Base-by-base conservation (phyloP, 257 asterid genomes). In the Cynanchum wilfordii region DNA sequence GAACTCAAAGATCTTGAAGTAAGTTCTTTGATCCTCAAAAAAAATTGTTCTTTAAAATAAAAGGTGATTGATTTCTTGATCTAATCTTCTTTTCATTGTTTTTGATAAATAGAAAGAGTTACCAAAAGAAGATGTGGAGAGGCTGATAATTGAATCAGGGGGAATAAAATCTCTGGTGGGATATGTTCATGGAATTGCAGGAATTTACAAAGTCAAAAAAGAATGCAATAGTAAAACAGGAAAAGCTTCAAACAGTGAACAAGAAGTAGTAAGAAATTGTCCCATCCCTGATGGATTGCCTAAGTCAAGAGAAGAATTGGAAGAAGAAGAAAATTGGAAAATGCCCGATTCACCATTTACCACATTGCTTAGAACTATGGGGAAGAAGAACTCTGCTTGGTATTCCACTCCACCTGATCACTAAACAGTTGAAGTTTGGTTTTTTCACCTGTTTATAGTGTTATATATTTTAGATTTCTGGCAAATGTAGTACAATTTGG, bases 1-100 rank as follows among this genome's bases (percentile, higher is more conserved):
- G 97, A 95, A 75, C 98, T 95, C 79, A 85, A 92, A 82, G 91
- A 95, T 59, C 97, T 95, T 68, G 94, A 92, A 84, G 99, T 95
- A 83, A 87, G 89, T 85, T 57, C 10, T 52, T 40, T 66, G 2
- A 38, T 36, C 29, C n/a, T 30, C 3, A 59, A 20, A 5, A 62
- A 5, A 62, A 42, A 42, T 8, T 33, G 5, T 33, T 33, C 38
- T 33, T 33, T 33, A 33, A 33, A 33, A 33, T 33, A 33, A 3
- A 33, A 2, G 38, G 1, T 1, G 2, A 1, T 30, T 30, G 64
- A 68, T 75, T 25, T 49, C 20, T 25, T 55, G 1, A 33, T 63
- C 47, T 63, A 16, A 60, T 29, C 5, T 30, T 29, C 7, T 9
- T 11, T 5, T 20, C 27, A 0, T 69, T 40, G 0, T 42, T 6